Evolutionary conservation across 2,329 filamentous ascomycete species (phyloP), one percentile per base, ranked within the genome.

Genomic region (Ilyonectria robusta): DNA sequence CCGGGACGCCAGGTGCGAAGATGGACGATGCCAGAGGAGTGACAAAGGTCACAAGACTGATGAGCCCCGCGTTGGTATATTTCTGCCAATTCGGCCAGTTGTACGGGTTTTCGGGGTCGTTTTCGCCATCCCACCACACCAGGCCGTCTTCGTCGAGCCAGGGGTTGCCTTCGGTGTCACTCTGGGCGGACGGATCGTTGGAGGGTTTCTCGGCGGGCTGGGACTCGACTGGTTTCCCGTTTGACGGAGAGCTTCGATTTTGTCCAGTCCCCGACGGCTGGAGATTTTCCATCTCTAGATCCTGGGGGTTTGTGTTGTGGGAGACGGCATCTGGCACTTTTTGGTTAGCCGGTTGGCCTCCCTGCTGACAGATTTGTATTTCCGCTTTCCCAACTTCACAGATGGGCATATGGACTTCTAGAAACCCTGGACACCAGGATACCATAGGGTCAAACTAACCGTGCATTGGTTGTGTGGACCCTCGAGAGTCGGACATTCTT

Each of bases 1-100:
- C 77, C 0, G 87, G 85, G 0, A 92, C 86, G 3, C 86, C 89
- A 0, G 91, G 90, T 0, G 89, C 89, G 71, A 93, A 90, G 78
- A 91, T 91, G 23, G 82, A 79, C 72, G 66, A 82, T 0, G 79
- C 80, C 0, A 85, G 72, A 1, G 81, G 83, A 9, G 83, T 81
- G 56, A 86, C 71, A 29, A 86, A 80, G 1, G 84, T 85, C 46
- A 70, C 51, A 2, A 66, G 15, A 8, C 62, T 66, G 53, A 70
- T 66, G 17, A 77, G 72, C 2, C 70, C 77, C 15, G 81, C 77
- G 11, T 77, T 78, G 26, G 76, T 57, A 44, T 75, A 75, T 54
- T 81, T 81, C 68, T 80, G 81, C 72, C 79, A 81, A 56, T 88
- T 76, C 0, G 87, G 80, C 91, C 92, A 93, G 74, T 92, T 92